These are phyloP conservation scores for Pelargonium nanum DNA, from an alignment of 345 rosid genomes.

Conservation along the genomic window DNA sequence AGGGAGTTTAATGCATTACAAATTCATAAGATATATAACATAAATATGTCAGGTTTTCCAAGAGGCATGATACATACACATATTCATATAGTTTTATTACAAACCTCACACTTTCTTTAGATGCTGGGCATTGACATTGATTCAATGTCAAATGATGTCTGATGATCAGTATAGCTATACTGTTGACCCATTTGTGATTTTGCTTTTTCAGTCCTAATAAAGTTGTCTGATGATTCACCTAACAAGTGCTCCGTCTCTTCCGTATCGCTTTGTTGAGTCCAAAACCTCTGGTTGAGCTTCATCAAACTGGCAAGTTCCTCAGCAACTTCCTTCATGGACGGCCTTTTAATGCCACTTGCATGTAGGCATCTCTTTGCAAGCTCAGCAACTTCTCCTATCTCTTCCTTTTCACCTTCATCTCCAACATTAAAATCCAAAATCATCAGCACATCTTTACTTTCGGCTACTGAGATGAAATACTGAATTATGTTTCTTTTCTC, in stretches of 20 bases:
- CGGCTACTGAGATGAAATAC: constrained; percentile 12
- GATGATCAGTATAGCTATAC: too few relatives aligned
- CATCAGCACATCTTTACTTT: neutral
- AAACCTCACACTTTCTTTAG: too few relatives aligned
- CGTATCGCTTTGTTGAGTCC: neutral
- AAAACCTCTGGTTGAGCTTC: neutral
- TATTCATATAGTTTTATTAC: too few relatives aligned
- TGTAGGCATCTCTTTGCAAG: neutral
- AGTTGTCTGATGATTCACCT: neutral
- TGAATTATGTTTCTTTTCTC: constrained; percentile 11
- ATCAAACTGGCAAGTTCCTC: neutral
- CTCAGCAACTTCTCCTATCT: constrained; percentile 15
- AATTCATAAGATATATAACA: too few relatives aligned
- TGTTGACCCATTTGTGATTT: too few relatives aligned
- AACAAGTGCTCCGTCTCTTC: neutral
- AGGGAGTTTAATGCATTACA: too few relatives aligned
- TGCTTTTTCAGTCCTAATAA: too few relatives aligned
- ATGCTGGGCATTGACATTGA: too few relatives aligned
- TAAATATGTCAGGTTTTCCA: too few relatives aligned
- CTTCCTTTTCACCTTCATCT: constrained; percentile 12
- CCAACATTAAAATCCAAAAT: constrained; percentile 1
- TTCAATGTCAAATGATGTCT: too few relatives aligned
- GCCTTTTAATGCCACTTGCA: neutral
- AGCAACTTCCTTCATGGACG: neutral
- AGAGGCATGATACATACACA: too few relatives aligned